These are phyloP conservation scores for Talaromyces thailandensis DNA, from an alignment of 495 filamentous ascomycete genomes.

Conservation along the genomic window DNA sequence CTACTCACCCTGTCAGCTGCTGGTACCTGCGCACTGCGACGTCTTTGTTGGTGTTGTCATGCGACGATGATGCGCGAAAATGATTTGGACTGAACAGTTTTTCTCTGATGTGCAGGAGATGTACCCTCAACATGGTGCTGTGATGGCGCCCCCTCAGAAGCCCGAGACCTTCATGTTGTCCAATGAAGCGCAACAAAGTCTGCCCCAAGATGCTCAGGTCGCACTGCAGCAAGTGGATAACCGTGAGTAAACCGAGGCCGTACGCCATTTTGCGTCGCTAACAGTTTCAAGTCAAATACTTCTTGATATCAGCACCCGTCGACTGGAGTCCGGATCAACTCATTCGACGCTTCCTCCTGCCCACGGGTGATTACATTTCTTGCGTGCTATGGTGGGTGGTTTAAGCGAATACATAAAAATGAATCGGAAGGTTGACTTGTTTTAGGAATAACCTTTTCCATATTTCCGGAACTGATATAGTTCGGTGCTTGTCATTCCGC, in stretches of 20 bases:
- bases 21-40: neutral
- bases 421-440: slow-evolving; percentile 9
- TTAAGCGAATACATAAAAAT: neutral
- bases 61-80: slow-evolving; percentile 1
- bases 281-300: slow-evolving; percentile 80
- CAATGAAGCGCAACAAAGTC: slow-evolving; percentile 87
- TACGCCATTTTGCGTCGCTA: slow-evolving; percentile 7
- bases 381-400: slow-evolving; percentile 81
- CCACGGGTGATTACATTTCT: slow-evolving; percentile 96
- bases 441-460: slow-evolving; percentile 95
- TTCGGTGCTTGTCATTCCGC: slow-evolving; percentile 93
- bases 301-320: slow-evolving; percentile 95
- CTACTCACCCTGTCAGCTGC: neutral
- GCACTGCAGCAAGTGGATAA: slow-evolving; percentile 98
- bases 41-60: neutral
- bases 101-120: slow-evolving; percentile 19
- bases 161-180: slow-evolving; percentile 98
- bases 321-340: slow-evolving; percentile 97
- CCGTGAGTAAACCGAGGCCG: slow-evolving; percentile 49
- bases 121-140: slow-evolving; percentile 44
- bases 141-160: slow-evolving; percentile 71
- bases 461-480: slow-evolving; percentile 97
- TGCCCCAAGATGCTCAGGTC: slow-evolving; percentile 94
- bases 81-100: slow-evolving; percentile 1
- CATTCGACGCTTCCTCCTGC: slow-evolving; percentile 88